Conservation (phyloP, 2,329 filamentous ascomycete species). For the Cladosporium sp. region DNA sequence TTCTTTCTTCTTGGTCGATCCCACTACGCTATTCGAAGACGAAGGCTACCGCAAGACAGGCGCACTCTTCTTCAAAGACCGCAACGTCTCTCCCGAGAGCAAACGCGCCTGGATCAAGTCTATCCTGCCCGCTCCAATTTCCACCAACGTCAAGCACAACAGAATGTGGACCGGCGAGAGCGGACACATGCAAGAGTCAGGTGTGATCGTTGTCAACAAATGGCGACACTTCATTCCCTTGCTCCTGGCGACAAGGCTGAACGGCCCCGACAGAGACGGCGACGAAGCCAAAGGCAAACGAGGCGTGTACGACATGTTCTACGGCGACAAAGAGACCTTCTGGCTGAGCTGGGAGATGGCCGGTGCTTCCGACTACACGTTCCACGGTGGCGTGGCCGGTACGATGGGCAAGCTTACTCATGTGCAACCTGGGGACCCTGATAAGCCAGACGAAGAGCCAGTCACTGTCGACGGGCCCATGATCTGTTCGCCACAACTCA, state of each 20-base stretch:
- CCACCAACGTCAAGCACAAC: slow-evolving; percentile 42
- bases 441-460: slow-evolving; percentile 22
- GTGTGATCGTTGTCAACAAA: slow-evolving; percentile 52
- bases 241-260: slow-evolving; percentile 45
- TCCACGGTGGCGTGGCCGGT: slow-evolving; percentile 46
- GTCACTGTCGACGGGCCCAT: slow-evolving; percentile 32
- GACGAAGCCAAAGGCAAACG: slow-evolving; percentile 41
- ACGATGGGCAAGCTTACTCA: slow-evolving; percentile 38
- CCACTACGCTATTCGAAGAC: slow-evolving; percentile 47
- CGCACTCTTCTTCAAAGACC: slow-evolving; percentile 52
- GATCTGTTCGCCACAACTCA: slow-evolving; percentile 50
- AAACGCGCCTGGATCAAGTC: slow-evolving; percentile 46
- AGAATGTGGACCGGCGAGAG: slow-evolving; percentile 43
- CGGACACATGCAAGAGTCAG: slow-evolving; percentile 49
- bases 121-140: slow-evolving; percentile 48
- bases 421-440: slow-evolving; percentile 17
- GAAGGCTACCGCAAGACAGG: slow-evolving; percentile 46
- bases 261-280: slow-evolving; percentile 50
- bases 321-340: slow-evolving; percentile 55
- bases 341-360: slow-evolving; percentile 54
- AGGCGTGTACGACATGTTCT: slow-evolving; percentile 53
- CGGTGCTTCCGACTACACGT: slow-evolving; percentile 47
- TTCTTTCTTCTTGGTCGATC: slow-evolving; percentile 47
- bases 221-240: slow-evolving; percentile 50
- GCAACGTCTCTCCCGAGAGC: slow-evolving; percentile 45